A percentile compares a stretch with the other conserved stretches of the same genome.
Evolutionary conservation across 495 filamentous ascomycete genomes (phyloP).

Genomic region (Clavariopsis aquatica): DNA sequence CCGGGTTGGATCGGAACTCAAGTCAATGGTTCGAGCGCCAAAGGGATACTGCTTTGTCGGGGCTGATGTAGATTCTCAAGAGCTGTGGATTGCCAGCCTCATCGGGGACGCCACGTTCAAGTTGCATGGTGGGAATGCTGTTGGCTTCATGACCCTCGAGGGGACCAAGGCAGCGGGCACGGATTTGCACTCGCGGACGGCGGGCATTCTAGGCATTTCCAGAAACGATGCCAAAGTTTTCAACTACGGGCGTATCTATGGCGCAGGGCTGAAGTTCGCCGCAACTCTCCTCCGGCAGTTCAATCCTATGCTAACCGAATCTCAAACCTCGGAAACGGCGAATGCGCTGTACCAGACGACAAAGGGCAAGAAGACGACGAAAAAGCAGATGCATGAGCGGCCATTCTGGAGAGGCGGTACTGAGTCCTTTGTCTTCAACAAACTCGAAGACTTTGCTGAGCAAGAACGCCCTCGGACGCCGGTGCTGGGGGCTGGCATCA

Average conservation of each 20-base stretch:
- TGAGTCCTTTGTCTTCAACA: constrained; percentile 97
- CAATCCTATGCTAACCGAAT: constrained; percentile 78
- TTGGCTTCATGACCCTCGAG: constrained; percentile 99
- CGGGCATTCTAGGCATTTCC: constrained; percentile 85
- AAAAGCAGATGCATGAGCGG: constrained; percentile 66
- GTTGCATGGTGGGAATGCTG: constrained; percentile 91
- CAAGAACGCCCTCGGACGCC: constrained; percentile 89
- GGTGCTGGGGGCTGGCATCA: constrained; percentile 94
- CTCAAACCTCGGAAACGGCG: constrained; percentile 72
- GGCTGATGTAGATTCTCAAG: constrained; percentile 97
- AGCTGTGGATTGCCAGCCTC: constrained; percentile 96
- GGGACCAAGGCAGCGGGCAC: constrained; percentile 92
- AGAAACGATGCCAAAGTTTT: constrained; percentile 96
- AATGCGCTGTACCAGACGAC: constrained; percentile 81
- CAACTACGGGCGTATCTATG: constrained; percentile 98
- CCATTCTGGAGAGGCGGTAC: constrained; percentile 96
- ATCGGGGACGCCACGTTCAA: constrained; percentile 93
- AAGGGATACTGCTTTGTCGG: constrained; percentile 91
- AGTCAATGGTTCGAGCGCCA: constrained; percentile 93
- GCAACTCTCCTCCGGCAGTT: constrained; percentile 87
- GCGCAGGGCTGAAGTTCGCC: constrained; percentile 91
- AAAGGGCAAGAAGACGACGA: constrained; percentile 77
- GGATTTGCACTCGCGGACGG: constrained; percentile 93
- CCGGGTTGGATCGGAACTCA: constrained; percentile 93
- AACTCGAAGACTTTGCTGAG: constrained; percentile 93